Conservation (phyloP, 139 green algal genomes). For the Auxenochlorella pyrenoidosa region DNA sequence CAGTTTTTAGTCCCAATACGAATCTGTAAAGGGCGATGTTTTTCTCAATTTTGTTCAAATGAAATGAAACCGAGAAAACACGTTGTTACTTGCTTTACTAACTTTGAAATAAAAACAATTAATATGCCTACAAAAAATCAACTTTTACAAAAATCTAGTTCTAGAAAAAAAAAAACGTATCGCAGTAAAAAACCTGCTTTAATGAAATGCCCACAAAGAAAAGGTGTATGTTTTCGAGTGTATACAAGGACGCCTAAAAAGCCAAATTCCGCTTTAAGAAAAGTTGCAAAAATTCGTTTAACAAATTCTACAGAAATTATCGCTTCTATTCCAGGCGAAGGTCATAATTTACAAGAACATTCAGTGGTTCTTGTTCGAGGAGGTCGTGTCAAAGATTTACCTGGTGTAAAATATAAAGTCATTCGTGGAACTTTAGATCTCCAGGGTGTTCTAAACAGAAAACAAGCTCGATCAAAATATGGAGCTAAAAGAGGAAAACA, state of each 20-base stretch:
- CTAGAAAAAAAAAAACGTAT: constrained; percentile 57
- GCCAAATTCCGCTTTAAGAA: constrained; percentile 80
- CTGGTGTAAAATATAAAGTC: constrained; percentile 76
- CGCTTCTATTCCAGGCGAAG: constrained; percentile 75
- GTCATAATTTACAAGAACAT: constrained; percentile 89
- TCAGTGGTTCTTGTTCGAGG: constrained; percentile 85
- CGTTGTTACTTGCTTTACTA: constrained; percentile 10
- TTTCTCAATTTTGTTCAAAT: constrained; percentile 8
- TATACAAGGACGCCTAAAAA: constrained; percentile 84
- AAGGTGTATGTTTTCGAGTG: constrained; percentile 75
- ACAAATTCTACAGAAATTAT: constrained; percentile 69
- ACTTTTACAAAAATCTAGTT: constrained; percentile 53
- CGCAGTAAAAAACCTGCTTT: constrained; percentile 63
- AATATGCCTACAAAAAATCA: constrained; percentile 63
- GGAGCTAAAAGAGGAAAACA: constrained; percentile 64
- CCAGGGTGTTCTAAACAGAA: constrained; percentile 66
- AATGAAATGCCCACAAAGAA: constrained; percentile 60
- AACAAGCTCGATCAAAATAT: constrained; percentile 76
- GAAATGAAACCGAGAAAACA: constrained; percentile 8
- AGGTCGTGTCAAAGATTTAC: constrained; percentile 85
- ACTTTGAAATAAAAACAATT: constrained; percentile 45
- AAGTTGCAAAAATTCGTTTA: constrained; percentile 78
- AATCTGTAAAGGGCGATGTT: too few species aligned
- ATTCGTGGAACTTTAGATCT: constrained; percentile 77
- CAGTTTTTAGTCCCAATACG: too few species aligned